These are phyloP conservation scores for Trypanosoma avium DNA, from an alignment of 208 protist genomes.

Conservation along the genomic window DNA sequence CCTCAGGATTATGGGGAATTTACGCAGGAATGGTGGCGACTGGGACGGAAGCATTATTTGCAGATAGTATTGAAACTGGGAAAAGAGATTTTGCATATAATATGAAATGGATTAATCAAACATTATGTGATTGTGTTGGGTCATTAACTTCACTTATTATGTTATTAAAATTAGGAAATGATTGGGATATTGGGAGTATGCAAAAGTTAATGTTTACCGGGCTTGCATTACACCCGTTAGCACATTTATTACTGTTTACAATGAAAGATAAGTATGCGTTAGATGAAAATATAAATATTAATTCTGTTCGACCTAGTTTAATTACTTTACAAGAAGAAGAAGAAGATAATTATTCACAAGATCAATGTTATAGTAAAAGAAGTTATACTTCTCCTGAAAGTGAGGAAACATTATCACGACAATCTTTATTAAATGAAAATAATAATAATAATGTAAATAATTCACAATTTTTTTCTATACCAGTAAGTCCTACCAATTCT, in stretches of 20 bases:
- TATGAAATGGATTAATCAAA: slow-evolving; percentile 71
- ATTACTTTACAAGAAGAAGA: no score
- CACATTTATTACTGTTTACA: slow-evolving; percentile 20
- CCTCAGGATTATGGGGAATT: slow-evolving; percentile 43
- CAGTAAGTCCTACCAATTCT: background rate
- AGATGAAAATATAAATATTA: slow-evolving; percentile 3
- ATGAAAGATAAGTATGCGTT: slow-evolving; percentile 32
- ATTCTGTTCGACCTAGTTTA: no score
- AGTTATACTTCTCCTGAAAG: no score
- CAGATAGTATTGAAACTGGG: slow-evolving; percentile 47
- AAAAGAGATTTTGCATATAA: slow-evolving; percentile 54
- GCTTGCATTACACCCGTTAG: slow-evolving; percentile 26
- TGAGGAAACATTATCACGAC: no score
- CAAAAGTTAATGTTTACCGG: slow-evolving; percentile 34
- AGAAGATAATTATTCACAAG: no score
- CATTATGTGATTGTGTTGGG: slow-evolving; percentile 52
- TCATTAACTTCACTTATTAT: slow-evolving; percentile 37
- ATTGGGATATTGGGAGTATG: slow-evolving; percentile 33
- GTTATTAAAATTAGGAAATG: slow-evolving; percentile 38
- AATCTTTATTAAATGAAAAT: no score
- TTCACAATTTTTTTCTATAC: no score
- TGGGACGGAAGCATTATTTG: slow-evolving; percentile 59
- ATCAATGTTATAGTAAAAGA: no score
- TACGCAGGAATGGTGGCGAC: slow-evolving; percentile 46
- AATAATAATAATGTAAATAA: no score